Base-by-base conservation (phyloP, 352 stramenopile species). In the Pythium volutum region DNA sequence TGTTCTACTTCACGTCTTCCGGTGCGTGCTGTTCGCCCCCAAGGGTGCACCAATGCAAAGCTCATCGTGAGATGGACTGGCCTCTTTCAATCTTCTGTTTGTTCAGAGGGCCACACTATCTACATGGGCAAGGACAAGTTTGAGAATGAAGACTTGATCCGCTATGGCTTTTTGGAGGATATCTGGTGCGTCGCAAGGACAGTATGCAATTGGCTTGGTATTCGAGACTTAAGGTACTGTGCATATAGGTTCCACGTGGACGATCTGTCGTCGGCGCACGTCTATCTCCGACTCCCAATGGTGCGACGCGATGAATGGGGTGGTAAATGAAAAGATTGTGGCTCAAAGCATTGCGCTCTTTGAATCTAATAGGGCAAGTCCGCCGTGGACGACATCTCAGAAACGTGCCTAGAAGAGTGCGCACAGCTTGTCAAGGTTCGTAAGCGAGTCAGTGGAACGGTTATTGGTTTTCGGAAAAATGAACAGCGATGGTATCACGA, bases 91-190 rank as follows among this genome's bases (percentile, higher is more conserved):
- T 2, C 2, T 55, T 34, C 26, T 45, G 9, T 39, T 36, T 9
- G 33, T 49, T 12, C 53, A 93, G 88, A 91, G 75, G 86, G 96
- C 14, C 90, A 94, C 61, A 95, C 76, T 34, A 95, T 98, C 45
- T 99, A 98, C 76, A 98, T 99, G 94, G 97, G 97, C 59, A 97
- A 94, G 61, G 97, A 99, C 84, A 99, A 99, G 79, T 98, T 96
- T 68, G 97, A 99, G 80, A 99, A 99, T 72, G 97, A 99, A 83
- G 89, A 98, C 66, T 81, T 99, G 49, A 99, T 99, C 63, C 96
- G 97, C 63, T 98, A 98, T 51, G 96, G 96, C 54, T 96, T 96
- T 59, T 75, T 96, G 15, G 92, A 98, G 67, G 96, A 99, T 75
- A 91, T 98, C 57, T 98, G 91, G 88, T 93, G 50, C 18, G 63